Evolutionary conservation across 2,329 filamentous ascomycete genomes (phyloP).

Genomic region (Sordariomycetes sp.): DNA sequence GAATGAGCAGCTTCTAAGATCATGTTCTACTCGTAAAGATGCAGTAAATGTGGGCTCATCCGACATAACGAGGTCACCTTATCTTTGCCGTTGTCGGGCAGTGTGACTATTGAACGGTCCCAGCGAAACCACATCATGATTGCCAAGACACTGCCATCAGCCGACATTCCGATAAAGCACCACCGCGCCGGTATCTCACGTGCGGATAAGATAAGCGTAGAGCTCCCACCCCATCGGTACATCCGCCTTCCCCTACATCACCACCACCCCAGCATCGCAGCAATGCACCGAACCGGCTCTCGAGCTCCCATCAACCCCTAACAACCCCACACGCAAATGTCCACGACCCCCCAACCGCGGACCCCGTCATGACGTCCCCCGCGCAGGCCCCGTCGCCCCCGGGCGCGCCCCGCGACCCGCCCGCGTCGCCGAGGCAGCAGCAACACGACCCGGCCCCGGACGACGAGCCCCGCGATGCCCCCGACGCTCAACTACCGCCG

Average conservation of each 20-base stretch:
- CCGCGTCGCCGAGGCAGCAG: neutral
- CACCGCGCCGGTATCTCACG: conserved; percentile 1
- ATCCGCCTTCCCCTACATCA: neutral
- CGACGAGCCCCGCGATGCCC: neutral
- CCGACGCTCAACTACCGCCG: conserved; percentile 22
- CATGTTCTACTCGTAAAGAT: neutral
- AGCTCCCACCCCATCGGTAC: neutral
- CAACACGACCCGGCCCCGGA: neutral
- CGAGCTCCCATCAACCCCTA: neutral
- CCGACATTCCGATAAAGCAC: neutral
- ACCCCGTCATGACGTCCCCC: conserved; percentile 3
- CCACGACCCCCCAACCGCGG: neutral
- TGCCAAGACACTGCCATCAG: neutral
- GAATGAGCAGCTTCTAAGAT: neutral
- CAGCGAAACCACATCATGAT: too few relatives aligned
- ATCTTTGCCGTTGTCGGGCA: too few relatives aligned
- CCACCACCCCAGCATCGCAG: neutral
- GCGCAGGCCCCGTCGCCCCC: neutral
- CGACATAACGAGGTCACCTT: too few relatives aligned
- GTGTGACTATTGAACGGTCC: too few relatives aligned
- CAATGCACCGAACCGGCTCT: neutral
- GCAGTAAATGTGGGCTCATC: too few relatives aligned
- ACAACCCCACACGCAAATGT: neutral
- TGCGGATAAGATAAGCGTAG: conserved; percentile 4
- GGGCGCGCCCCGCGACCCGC: neutral